phyloP scores from a whole-genome alignment of 192 early-diverging fungal genomes.

The Gigaspora rosea region DNA sequence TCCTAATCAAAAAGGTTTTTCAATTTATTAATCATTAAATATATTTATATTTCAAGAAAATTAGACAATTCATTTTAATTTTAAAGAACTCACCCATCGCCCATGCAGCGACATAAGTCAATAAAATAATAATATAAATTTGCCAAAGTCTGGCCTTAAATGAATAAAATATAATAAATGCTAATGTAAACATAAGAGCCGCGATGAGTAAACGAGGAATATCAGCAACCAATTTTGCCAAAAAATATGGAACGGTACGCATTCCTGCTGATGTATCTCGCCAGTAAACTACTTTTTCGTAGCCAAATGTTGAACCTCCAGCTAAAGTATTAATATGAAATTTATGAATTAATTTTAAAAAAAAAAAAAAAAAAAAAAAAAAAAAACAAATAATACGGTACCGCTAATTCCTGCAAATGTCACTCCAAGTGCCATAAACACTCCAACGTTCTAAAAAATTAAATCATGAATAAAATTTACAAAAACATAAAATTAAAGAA shows the following conservation, averaged over 20 bases:
- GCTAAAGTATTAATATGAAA: conserved; percentile 10
- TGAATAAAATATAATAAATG: conserved; percentile 62
- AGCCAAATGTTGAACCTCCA: conserved; percentile 62
- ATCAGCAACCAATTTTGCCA: conserved; percentile 63
- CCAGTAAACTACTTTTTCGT: conserved; percentile 67
- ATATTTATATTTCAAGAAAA: background rate
- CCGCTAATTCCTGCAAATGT: conserved; percentile 62
- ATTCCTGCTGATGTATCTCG: conserved; percentile 61
- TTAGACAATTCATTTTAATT: background rate
- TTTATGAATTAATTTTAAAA: no score
- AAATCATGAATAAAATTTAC: conserved; percentile 23
- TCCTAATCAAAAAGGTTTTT: conserved; percentile 23
- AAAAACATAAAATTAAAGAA: conserved; percentile 5
- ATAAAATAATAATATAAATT: conserved; percentile 49
- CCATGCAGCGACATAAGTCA: conserved; percentile 58
- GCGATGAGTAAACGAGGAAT: conserved; percentile 62
- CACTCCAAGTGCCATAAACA: conserved; percentile 59
- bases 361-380: background rate
- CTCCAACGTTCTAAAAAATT: conserved; percentile 41
- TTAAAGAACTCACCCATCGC: conserved; percentile 38
- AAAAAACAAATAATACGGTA: background rate
- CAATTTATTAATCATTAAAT: background rate
- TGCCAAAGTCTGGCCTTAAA: conserved; percentile 36
- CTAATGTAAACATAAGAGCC: conserved; percentile 54
- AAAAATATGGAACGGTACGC: conserved; percentile 59